Conservation (phyloP, 257 asterid species). For the Galeopsis tetrahit region DNA sequence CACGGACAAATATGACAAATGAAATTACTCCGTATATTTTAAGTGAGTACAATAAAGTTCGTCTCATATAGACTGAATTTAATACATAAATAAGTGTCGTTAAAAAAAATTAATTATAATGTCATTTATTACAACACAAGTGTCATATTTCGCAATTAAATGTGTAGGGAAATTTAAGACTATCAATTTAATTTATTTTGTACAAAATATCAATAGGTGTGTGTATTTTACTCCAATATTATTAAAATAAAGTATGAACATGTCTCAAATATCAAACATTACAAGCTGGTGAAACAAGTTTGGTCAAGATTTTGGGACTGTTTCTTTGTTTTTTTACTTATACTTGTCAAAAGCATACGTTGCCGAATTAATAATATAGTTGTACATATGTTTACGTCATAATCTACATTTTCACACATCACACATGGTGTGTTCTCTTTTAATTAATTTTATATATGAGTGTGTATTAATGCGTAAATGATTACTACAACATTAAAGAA, state of each 20-base stretch:
- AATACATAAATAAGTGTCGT: no score
- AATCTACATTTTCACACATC: conserved; percentile 8
- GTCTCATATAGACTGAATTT: no score
- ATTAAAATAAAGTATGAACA: conserved; percentile 6
- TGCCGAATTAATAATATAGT: neutral
- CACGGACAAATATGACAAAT: no score
- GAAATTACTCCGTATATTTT: no score
- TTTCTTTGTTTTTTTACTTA: conserved; percentile 21
- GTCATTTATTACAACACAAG: no score
- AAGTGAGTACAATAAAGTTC: no score
- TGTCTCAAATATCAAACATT: neutral
- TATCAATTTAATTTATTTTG: no score
- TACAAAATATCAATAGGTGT: neutral
- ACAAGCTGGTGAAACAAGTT: conserved; percentile 11
- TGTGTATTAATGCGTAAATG: neutral
- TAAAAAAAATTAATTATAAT: no score
- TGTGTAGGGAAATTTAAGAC: no score
- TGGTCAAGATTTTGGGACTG: conserved; percentile 28
- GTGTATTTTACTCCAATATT: neutral
- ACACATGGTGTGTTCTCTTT: neutral
- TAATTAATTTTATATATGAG: neutral
- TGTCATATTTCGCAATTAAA: no score
- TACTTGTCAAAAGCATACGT: conserved; percentile 15
- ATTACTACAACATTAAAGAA: neutral
- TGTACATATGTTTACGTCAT: neutral